Evolutionary conservation across 2,329 filamentous ascomycete genomes (phyloP).

Genomic region (Aureobasidium lini): DNA sequence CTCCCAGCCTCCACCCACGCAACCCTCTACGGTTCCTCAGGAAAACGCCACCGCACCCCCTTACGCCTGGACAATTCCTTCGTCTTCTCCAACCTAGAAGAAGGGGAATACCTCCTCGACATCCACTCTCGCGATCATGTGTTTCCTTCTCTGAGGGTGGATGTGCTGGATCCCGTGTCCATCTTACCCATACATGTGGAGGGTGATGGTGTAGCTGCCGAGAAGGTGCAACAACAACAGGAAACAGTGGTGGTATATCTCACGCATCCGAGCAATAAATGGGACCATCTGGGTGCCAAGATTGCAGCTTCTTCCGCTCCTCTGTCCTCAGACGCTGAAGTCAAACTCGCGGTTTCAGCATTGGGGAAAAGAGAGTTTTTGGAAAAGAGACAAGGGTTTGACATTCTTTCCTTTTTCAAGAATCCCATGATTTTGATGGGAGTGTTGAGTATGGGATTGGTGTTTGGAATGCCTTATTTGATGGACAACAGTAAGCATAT

Average conservation of each 20-base stretch:
- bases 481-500: slow-evolving; percentile 98
- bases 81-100: slow-evolving; percentile 63
- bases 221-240: slow-evolving; percentile 17
- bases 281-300: slow-evolving; percentile 73
- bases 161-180: slow-evolving; percentile 46
- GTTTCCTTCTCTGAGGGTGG: slow-evolving; percentile 75
- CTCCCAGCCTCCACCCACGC: slow-evolving; percentile 53
- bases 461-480: slow-evolving; percentile 89
- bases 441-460: slow-evolving; percentile 70
- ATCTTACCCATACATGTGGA: slow-evolving; percentile 19
- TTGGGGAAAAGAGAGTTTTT: slow-evolving; percentile 66
- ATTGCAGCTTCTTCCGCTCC: slow-evolving; percentile 25
- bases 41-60: slow-evolving; percentile 48
- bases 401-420: slow-evolving; percentile 69
- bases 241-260: slow-evolving; percentile 62
- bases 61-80: slow-evolving; percentile 65
- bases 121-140: slow-evolving; percentile 66
- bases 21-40: slow-evolving; percentile 45
- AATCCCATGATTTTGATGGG: slow-evolving; percentile 96
- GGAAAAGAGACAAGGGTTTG: slow-evolving; percentile 60
- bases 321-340: slow-evolving; percentile 28
- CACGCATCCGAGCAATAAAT: slow-evolving; percentile 82
- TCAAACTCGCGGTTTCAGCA: slow-evolving; percentile 55
- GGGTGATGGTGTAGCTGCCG: slow-evolving; percentile 15
- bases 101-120: slow-evolving; percentile 73